Evolutionary conservation across 2,329 filamentous ascomycete genomes (phyloP).

Genomic region (Colletotrichum melonis): DNA sequence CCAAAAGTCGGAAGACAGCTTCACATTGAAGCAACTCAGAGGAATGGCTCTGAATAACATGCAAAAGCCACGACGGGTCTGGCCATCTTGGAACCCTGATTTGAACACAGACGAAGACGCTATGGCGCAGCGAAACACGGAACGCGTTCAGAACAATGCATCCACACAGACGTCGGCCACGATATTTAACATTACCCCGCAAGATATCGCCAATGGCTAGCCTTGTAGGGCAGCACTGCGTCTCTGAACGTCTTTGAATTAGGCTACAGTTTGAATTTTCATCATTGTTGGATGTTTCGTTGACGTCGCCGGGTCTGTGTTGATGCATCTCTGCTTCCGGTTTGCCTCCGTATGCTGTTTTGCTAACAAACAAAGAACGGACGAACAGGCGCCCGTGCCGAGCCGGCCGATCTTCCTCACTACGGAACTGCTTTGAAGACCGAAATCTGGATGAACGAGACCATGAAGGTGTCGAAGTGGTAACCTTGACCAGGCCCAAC

Average conservation of each 20-base stretch:
- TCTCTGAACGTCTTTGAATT: not conserved
- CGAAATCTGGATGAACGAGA: not conserved
- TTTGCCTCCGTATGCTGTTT: not conserved
- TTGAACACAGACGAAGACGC: conserved; percentile 10
- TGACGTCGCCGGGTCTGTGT: not conserved
- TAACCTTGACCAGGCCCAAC: not conserved
- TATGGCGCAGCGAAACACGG: conserved; percentile 9
- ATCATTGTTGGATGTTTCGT: not conserved
- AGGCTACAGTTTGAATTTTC: not conserved
- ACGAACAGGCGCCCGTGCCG: not conserved
- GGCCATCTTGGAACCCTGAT: too few species aligned
- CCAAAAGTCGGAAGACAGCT: not conserved
- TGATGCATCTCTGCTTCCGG: not conserved
- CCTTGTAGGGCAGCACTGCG: not conserved
- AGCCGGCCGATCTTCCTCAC: not conserved
- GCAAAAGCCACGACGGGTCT: not conserved
- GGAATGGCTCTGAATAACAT: not conserved
- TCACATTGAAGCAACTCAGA: not conserved
- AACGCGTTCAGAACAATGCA: not conserved
- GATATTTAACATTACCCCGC: not conserved
- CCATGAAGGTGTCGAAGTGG: not conserved
- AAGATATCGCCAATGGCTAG: not conserved
- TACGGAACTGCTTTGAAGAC: not conserved
- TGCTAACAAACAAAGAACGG: not conserved
- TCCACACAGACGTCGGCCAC: conserved; percentile 9